Conservation (phyloP, 805 yeast genomes). For the Brettanomyces bruxellensis region DNA sequence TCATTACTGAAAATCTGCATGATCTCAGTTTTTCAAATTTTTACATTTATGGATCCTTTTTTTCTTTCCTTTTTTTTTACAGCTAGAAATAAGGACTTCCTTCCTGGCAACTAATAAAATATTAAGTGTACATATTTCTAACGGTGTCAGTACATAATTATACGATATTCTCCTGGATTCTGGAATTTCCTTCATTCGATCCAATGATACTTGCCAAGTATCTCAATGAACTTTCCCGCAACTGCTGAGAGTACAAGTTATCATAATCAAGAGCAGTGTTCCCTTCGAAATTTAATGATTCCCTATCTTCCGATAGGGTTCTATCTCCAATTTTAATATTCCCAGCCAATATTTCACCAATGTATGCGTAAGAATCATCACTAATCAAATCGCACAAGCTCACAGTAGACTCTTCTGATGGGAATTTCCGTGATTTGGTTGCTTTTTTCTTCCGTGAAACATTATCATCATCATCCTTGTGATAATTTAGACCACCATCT, state of each 20-base stretch:
- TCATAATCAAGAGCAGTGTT: constrained; percentile 17
- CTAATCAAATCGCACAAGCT: constrained; percentile 8
- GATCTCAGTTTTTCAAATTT: not conserved
- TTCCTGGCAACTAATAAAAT: not conserved
- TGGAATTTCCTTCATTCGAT: not conserved
- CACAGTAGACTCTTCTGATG: constrained; percentile 10
- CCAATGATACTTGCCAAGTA: constrained; percentile 27
- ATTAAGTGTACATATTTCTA: not conserved
- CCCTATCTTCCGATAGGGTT: not conserved
- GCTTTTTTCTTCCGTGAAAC: no score
- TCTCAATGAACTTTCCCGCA: constrained; percentile 26
- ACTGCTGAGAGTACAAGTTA: constrained; percentile 11
- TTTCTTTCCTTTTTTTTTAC: not conserved
- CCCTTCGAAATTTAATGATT: not conserved
- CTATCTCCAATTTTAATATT: constrained; percentile 6
- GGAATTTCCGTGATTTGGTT: no score
- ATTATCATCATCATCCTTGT: no score
- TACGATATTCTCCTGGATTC: no score
- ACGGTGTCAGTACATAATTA: no score
- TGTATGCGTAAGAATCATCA: constrained; percentile 36
- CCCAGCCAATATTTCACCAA: constrained; percentile 29
- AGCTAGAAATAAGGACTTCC: not conserved
- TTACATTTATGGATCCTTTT: not conserved
- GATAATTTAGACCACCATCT: no score
- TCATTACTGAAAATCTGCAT: no score